These are phyloP conservation scores for Falciphora oryzae DNA, from an alignment of 2,329 filamentous ascomycete genomes.

Conservation along the genomic window DNA sequence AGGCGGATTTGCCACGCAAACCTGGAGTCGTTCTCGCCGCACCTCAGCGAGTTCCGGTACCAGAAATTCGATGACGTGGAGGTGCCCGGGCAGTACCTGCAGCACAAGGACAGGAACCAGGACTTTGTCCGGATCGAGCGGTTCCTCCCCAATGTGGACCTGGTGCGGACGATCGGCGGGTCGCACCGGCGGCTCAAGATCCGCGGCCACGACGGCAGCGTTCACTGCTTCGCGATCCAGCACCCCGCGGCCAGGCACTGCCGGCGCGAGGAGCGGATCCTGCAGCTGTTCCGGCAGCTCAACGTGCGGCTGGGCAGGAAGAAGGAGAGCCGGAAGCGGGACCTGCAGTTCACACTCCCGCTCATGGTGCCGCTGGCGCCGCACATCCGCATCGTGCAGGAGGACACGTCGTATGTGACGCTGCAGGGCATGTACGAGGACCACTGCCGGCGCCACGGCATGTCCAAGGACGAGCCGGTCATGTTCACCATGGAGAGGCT, in stretches of 20 bases:
- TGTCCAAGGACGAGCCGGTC: slow-evolving; percentile 92
- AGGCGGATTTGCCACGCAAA: slow-evolving; percentile 67
- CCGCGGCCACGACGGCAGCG: slow-evolving; percentile 90
- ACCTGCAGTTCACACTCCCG: slow-evolving; percentile 92
- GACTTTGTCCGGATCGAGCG: slow-evolving; percentile 97
- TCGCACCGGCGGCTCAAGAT: slow-evolving; percentile 94
- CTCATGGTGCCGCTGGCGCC: slow-evolving; percentile 94
- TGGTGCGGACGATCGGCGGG: slow-evolving; percentile 83
- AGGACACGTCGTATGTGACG: slow-evolving; percentile 90
- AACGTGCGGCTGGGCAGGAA: slow-evolving; percentile 87
- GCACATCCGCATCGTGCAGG: slow-evolving; percentile 90
- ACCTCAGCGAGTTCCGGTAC: slow-evolving; percentile 94
- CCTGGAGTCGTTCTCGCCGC: slow-evolving; percentile 80
- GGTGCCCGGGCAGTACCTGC: slow-evolving; percentile 91
- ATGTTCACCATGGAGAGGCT: slow-evolving; percentile 95
- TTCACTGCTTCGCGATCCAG: slow-evolving; percentile 96
- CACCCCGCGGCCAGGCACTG: slow-evolving; percentile 91
- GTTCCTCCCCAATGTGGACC: slow-evolving; percentile 90
- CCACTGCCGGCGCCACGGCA: slow-evolving; percentile 78
- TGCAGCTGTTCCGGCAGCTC: slow-evolving; percentile 96
- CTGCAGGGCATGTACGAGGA: slow-evolving; percentile 96
- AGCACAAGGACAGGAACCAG: slow-evolving; percentile 98
- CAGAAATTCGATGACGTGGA: slow-evolving; percentile 98
- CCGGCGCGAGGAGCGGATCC: slow-evolving; percentile 85
- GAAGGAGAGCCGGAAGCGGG: slow-evolving; percentile 90